A percentile compares a stretch with the other conserved stretches of the same genome.
These are phyloP conservation scores for Paramyrothecium roridum DNA, from an alignment of 2,329 filamentous ascomycete genomes.

Conservation along the genomic window DNA sequence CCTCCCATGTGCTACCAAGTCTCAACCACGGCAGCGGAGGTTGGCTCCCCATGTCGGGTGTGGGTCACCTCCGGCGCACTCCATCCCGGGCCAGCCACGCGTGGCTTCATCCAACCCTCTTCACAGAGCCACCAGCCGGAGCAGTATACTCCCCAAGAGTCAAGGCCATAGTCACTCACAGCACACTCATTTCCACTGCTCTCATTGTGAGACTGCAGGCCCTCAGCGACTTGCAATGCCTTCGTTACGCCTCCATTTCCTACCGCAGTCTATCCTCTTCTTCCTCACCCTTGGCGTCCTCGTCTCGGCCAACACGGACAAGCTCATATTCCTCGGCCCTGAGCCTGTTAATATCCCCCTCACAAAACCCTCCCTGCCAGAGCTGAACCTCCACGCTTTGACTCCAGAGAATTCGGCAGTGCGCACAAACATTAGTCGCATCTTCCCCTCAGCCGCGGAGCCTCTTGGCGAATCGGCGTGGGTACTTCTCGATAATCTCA, in stretches of 20 bases:
- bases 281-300: slow-evolving; percentile 11
- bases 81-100: no score
- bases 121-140: no score
- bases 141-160: no score
- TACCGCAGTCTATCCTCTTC: slow-evolving; percentile 4
- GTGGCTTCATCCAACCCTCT: no score
- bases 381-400: slow-evolving; percentile 63
- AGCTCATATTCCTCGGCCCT: slow-evolving; percentile 82
- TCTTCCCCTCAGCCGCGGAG: slow-evolving; percentile 55
- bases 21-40: no score
- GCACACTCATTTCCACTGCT: no score
- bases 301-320: slow-evolving; percentile 75
- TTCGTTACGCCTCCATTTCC: not conserved
- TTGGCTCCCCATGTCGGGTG: no score
- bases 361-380: slow-evolving; percentile 34
- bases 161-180: no score
- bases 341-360: slow-evolving; percentile 49
- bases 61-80: no score
- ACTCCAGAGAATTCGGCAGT: slow-evolving; percentile 54
- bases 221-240: no score
- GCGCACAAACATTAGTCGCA: slow-evolving; percentile 62
- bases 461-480: slow-evolving; percentile 65
- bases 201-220: no score
- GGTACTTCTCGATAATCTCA: slow-evolving; percentile 71
- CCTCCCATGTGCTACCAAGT: no score